phyloP scores from a whole-genome alignment of 2,329 filamentous ascomycete genomes.

The Venturia aucupariae region DNA sequence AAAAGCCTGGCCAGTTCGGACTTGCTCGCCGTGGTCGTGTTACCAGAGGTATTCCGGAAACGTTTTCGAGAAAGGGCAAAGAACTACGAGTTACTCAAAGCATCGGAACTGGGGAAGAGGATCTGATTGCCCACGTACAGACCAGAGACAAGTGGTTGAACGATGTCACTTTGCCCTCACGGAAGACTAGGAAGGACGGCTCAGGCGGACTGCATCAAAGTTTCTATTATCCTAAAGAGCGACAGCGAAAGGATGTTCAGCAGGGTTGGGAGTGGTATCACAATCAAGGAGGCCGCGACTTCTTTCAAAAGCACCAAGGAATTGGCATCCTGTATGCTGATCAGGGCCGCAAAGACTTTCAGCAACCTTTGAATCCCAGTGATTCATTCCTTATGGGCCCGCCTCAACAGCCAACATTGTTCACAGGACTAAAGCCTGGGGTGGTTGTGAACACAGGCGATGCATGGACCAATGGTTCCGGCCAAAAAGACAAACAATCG shows the following conservation, averaged over 20 bases:
- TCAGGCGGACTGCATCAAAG: slow-evolving; percentile 33
- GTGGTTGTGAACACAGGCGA: slow-evolving; percentile 37
- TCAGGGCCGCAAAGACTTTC: slow-evolving; percentile 36
- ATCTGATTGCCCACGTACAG: slow-evolving; percentile 23
- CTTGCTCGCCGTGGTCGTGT: background rate
- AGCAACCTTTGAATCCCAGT: slow-evolving; percentile 17
- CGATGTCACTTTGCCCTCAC: slow-evolving; percentile 43
- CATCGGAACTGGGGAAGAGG: slow-evolving; percentile 14
- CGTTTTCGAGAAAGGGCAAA: background rate
- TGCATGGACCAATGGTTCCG: slow-evolving; percentile 29
- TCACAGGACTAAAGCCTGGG: slow-evolving; percentile 31
- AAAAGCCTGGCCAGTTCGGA: background rate
- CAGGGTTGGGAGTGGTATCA: slow-evolving; percentile 47
- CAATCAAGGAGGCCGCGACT: slow-evolving; percentile 29
- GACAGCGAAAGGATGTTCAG: slow-evolving; percentile 36
- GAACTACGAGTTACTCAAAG: slow-evolving; percentile 4
- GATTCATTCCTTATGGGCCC: slow-evolving; percentile 41
- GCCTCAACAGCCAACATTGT: slow-evolving; percentile 33
- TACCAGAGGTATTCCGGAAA: slow-evolving; percentile 10
- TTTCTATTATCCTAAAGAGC: slow-evolving; percentile 34
- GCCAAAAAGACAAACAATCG: slow-evolving; percentile 23
- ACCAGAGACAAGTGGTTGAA: slow-evolving; percentile 43
- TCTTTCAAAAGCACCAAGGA: slow-evolving; percentile 36
- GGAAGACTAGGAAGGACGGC: slow-evolving; percentile 24
- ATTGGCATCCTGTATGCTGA: slow-evolving; percentile 26